Evolutionary conservation across 306 rosid species (phyloP).

Genomic region (Gillenia trifoliata): DNA sequence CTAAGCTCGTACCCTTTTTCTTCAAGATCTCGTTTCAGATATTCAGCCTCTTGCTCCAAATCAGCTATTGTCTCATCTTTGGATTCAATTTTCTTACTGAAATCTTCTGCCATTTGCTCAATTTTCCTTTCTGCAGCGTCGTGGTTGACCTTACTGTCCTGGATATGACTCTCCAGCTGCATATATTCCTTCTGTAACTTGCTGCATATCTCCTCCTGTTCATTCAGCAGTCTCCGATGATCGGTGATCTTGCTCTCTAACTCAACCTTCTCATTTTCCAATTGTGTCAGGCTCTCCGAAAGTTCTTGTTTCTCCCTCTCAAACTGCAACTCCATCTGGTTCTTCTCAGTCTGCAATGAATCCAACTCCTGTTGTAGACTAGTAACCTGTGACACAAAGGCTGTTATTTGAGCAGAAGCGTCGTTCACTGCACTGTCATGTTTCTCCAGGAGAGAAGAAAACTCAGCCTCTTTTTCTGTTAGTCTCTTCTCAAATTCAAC

Average conservation of each 20-base stretch:
- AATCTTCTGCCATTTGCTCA: slow-evolving; percentile 43
- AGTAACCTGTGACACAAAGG: slow-evolving; percentile 41
- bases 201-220: slow-evolving; percentile 48
- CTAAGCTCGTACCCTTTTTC: slow-evolving; percentile 60
- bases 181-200: slow-evolving; percentile 54
- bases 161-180: slow-evolving; percentile 40
- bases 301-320: slow-evolving; percentile 48
- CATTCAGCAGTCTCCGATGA: slow-evolving; percentile 46
- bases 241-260: slow-evolving; percentile 30
- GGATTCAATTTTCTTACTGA: slow-evolving; percentile 33
- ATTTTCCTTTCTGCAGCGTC: slow-evolving; percentile 55
- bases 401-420: slow-evolving; percentile 41
- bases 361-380: slow-evolving; percentile 52
- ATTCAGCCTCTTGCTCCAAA: slow-evolving; percentile 59
- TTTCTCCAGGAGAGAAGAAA: slow-evolving; percentile 45
- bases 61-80: slow-evolving; percentile 54
- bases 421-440: slow-evolving; percentile 42
- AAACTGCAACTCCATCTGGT: slow-evolving; percentile 43
- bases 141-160: slow-evolving; percentile 48
- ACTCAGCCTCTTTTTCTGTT: slow-evolving; percentile 42
- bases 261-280: slow-evolving; percentile 55
- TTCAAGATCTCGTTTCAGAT: slow-evolving; percentile 71
- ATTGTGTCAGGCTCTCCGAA: slow-evolving; percentile 30
- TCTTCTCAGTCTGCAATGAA: slow-evolving; percentile 49
- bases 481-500: slow-evolving; percentile 44